phyloP scores from a whole-genome alignment of 2,329 filamentous ascomycete genomes.

The Ophiostoma sp. region DNA sequence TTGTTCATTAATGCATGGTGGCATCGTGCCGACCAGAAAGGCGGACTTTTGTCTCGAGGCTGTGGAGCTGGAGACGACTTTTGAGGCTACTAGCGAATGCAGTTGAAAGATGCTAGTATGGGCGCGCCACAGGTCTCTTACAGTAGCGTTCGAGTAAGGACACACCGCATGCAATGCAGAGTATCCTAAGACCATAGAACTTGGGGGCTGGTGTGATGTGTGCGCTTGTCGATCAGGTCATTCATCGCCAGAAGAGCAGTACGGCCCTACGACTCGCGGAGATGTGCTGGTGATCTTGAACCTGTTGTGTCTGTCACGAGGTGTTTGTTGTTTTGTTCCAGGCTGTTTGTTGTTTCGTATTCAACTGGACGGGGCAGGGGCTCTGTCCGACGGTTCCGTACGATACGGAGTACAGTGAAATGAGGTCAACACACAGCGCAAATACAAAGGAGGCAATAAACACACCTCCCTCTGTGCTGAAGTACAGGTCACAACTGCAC shows the following conservation, averaged over 20 bases:
- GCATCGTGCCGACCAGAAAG: background rate
- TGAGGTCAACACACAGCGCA: background rate
- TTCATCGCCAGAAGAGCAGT: background rate
- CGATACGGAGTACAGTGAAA: too few relatives aligned
- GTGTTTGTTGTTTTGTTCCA: background rate
- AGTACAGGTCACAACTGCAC: background rate
- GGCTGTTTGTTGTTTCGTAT: too few relatives aligned
- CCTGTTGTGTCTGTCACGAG: background rate
- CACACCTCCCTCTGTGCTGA: background rate
- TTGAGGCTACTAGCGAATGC: too few relatives aligned
- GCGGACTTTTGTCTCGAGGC: constrained; percentile 2
- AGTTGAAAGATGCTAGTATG: too few relatives aligned
- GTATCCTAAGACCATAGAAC: background rate
- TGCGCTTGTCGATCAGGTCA: constrained; percentile 7
- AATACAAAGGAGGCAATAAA: background rate
- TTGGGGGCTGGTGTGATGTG: background rate
- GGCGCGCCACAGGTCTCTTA: too few relatives aligned
- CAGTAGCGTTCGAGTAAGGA: too few relatives aligned
- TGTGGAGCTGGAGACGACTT: background rate
- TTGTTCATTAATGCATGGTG: background rate
- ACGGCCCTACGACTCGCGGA: background rate
- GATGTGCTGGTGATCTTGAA: background rate
- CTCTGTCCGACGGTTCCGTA: too few relatives aligned
- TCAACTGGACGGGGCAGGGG: too few relatives aligned
- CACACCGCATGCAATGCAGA: too few relatives aligned